These are phyloP conservation scores for Taphrina wiesneri DNA, from an alignment of 1,139 yeast species.

Conservation along the genomic window DNA sequence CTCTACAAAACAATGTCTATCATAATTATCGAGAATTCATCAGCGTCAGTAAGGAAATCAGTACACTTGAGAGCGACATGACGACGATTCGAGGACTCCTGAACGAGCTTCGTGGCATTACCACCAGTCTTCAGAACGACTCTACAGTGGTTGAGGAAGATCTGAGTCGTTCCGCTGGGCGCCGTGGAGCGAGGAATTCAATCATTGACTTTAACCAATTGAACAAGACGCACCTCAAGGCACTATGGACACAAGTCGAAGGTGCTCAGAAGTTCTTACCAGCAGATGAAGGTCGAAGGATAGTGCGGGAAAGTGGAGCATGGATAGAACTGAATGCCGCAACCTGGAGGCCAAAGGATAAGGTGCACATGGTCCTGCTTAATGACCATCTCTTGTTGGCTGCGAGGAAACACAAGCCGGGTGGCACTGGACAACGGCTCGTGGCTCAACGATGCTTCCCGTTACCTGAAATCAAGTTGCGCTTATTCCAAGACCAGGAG, in stretches of 20 bases:
- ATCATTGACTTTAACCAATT: constrained; percentile 71
- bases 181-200: constrained; percentile 53
- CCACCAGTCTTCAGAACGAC: constrained; percentile 32
- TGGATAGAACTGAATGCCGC: constrained; percentile 89
- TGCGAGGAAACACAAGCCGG: constrained; percentile 53
- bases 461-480: constrained; percentile 60
- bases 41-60: constrained; percentile 37
- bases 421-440: constrained; percentile 44
- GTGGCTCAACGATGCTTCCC: constrained; percentile 84
- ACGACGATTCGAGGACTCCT: constrained; percentile 32
- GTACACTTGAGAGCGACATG: constrained; percentile 35
- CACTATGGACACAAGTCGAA: constrained; percentile 78
- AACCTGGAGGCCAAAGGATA: constrained; percentile 77
- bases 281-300: constrained; percentile 77
- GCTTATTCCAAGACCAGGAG: constrained; percentile 45
- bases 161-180: constrained; percentile 1
- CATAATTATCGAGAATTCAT: constrained; percentile 38
- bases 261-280: constrained; percentile 84
- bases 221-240: constrained; percentile 76
- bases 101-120: constrained; percentile 22
- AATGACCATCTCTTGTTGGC: constrained; percentile 80
- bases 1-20: constrained; percentile 37
- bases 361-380: constrained; percentile 72
- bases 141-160: constrained; percentile 15
- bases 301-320: constrained; percentile 73